These are phyloP conservation scores for Boletus rex-veris DNA, from an alignment of 768 basidiomycete species.

Conservation along the genomic window DNA sequence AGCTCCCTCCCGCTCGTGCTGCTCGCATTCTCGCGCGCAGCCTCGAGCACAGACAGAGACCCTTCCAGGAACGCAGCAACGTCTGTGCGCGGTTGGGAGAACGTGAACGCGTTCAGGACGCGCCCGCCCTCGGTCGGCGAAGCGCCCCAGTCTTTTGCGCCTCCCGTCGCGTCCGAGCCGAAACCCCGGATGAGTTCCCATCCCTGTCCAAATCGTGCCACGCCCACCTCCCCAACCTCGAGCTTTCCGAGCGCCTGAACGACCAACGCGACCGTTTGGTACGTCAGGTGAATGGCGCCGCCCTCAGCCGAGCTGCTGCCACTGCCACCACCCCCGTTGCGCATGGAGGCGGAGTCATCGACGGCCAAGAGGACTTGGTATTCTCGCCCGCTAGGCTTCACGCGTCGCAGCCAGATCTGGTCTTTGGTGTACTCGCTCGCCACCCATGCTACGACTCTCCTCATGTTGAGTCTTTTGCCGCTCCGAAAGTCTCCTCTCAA, in stretches of 20 bases:
- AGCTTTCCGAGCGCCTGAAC: conserved; percentile 86
- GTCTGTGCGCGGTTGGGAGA: conserved; percentile 87
- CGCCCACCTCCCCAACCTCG: conserved; percentile 91
- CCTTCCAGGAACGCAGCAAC: conserved; percentile 78
- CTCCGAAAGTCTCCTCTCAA: conserved; percentile 96
- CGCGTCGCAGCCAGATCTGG: conserved; percentile 97
- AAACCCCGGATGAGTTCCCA: conserved; percentile 91
- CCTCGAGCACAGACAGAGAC: conserved; percentile 69
- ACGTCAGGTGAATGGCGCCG: conserved; percentile 75
- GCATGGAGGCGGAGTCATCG: conserved; percentile 96
- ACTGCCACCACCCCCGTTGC: conserved; percentile 15
- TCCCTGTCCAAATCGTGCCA: conserved; percentile 84
- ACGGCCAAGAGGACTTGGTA: conserved; percentile 94
- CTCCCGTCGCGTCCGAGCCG: conserved; percentile 76
- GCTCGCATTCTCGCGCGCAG: conserved; percentile 66
- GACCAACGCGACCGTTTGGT: conserved; percentile 89
- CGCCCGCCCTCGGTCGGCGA: conserved; percentile 28
- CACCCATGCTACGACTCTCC: conserved; percentile 96
- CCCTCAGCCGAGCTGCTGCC: neutral
- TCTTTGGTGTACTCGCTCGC: conserved; percentile 99
- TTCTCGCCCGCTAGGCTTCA: conserved; percentile 88
- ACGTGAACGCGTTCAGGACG: conserved; percentile 81
- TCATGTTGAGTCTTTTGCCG: conserved; percentile 98
- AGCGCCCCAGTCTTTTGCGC: conserved; percentile 41
- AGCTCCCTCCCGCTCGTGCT: conserved; percentile 69